Base-by-base conservation (phyloP, 2,329 filamentous ascomycete species). In the Colletotrichum sp. region DNA sequence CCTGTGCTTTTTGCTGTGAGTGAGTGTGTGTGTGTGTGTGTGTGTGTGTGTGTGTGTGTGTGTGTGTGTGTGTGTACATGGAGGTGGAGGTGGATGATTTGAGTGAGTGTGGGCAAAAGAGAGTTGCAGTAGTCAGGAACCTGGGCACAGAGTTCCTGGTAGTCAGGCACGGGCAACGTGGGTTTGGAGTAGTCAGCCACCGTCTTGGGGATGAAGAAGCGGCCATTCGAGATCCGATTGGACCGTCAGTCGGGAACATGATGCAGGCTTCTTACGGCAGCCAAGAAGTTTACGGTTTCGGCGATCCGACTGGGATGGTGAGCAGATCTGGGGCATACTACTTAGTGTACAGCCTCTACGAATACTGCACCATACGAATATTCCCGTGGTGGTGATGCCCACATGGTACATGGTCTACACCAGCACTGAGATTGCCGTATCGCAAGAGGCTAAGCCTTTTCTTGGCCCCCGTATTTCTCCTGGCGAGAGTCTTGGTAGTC, bases 231-330 rank as follows among this genome's bases (percentile, higher is more conserved):
- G 64, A 73, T 75, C 73, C 73, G 73, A 75, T 75, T 75, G 73
- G 73, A 9, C 32, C 64, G 30, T 28, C 55, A 60, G n/a, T 27
- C 64, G 34, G 73, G 61, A 30, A 72, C 72, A 44, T 72, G 68
- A 75, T 63, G 72, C 63, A 75, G 15, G 55, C 63, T 63, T 75
- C 73, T 72, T 59, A 72, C 68, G 68, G 69, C 19, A 63, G 72
- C 72, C 72, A 75, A 75, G 72, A 75, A 68, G 73, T 73, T 75
- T 68, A 64, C 70, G 70, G 70, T 75, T 75, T 75, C 69, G 69
- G 64, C 64, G 73, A 75, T 75, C 73, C 57, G 73, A 75, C 73
- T 36, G 70, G 39, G 30, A 65, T 68, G 16, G 36, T n/a, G 57
- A n/a, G 69, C 13, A 73, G 73, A 75, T 75, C 73, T 59, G 64